A percentile compares a stretch with the other conserved stretches of the same genome.
These are phyloP conservation scores for Fremontodendron californicum DNA, from an alignment of 345 rosid genomes.

Conservation along the genomic window DNA sequence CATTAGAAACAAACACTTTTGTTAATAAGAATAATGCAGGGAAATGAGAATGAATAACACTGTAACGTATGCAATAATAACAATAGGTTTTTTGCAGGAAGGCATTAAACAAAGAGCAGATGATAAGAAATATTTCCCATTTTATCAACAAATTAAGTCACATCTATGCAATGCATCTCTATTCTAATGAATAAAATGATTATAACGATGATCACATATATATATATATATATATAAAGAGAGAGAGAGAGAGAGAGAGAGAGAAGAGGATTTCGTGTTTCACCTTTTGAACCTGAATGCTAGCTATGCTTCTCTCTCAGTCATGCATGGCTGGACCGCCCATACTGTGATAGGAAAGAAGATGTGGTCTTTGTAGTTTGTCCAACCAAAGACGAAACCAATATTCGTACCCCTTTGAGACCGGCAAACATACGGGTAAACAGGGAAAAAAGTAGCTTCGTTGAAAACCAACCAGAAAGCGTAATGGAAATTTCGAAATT, in stretches of 20 bases:
- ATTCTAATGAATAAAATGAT: background rate
- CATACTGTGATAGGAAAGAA: background rate
- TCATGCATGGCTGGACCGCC: conserved; percentile 16
- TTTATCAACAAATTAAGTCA: background rate
- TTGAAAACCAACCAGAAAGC: conserved; percentile 22
- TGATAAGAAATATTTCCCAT: conserved; percentile 11
- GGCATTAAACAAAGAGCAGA: conserved; percentile 10
- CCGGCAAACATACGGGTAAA: conserved; percentile 33
- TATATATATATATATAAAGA: background rate
- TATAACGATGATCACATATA: background rate
- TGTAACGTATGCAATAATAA: background rate
- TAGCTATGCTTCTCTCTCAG: background rate
- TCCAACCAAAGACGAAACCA: conserved; percentile 24
- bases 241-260: too few species aligned
- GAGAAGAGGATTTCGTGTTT: background rate
- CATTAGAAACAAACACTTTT: background rate
- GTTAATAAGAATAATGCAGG: background rate
- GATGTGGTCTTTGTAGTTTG: conserved; percentile 14
- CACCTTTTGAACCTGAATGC: background rate
- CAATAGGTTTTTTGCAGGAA: background rate
- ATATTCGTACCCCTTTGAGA: conserved; percentile 18
- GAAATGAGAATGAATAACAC: background rate
- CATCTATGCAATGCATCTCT: background rate
- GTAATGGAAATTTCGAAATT: conserved; percentile 4
- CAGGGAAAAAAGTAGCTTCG: conserved; percentile 26